phyloP scores from a whole-genome alignment of 768 basidiomycete genomes.

The Leccinum disarticulatum region DNA sequence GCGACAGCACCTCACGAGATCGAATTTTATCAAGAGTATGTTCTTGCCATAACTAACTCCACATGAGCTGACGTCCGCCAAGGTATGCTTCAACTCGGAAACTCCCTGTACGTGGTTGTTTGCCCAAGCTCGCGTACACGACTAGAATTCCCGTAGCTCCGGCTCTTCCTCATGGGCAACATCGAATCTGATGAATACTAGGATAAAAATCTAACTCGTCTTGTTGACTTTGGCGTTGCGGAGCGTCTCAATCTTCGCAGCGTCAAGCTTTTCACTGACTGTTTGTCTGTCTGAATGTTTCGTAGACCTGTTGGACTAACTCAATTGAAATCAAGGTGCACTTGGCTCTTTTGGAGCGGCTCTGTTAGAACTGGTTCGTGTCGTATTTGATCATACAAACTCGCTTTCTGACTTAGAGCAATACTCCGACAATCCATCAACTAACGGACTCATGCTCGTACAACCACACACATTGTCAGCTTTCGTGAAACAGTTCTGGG shows the following conservation, averaged over 20 bases:
- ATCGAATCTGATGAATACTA: constrained; percentile 59
- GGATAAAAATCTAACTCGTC: constrained; percentile 57
- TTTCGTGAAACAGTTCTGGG: constrained; percentile 62
- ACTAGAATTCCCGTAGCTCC: constrained; percentile 40
- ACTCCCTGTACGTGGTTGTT: constrained; percentile 56
- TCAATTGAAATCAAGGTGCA: constrained; percentile 51
- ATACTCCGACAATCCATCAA: constrained; percentile 77
- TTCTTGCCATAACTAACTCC: background rate
- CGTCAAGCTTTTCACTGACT: constrained; percentile 78
- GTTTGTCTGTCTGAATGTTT: constrained; percentile 31
- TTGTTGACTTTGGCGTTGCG: constrained; percentile 59
- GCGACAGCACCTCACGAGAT: constrained; percentile 49
- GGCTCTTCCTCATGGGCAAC: constrained; percentile 62
- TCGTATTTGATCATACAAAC: background rate
- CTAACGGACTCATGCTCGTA: constrained; percentile 66
- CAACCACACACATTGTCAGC: constrained; percentile 51
- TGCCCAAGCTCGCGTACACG: background rate
- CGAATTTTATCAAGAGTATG: constrained; percentile 64
- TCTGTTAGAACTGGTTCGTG: constrained; percentile 58
- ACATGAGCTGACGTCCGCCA: constrained; percentile 5
- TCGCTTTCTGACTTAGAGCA: constrained; percentile 7
- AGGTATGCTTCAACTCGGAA: constrained; percentile 70
- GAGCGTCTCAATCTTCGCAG: constrained; percentile 58
- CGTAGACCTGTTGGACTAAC: constrained; percentile 2
- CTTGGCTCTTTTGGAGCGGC: constrained; percentile 94